Evolutionary conservation across 1,284 basidiomycete species (phyloP).

Genomic region (Rhodotorula sp.): DNA sequence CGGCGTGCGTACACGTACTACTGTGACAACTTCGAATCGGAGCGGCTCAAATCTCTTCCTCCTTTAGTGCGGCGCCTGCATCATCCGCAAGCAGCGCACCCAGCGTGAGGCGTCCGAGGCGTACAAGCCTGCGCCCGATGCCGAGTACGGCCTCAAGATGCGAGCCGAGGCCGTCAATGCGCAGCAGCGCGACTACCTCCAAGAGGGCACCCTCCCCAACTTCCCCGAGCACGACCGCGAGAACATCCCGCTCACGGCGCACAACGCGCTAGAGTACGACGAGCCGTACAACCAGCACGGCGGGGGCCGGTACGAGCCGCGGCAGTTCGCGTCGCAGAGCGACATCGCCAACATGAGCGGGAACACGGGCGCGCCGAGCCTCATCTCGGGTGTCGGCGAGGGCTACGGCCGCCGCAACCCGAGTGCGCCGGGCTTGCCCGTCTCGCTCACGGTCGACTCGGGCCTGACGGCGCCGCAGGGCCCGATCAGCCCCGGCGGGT

Average conservation of each 20-base stretch:
- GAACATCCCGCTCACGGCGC: neutral
- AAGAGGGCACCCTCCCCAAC: conserved; percentile 22
- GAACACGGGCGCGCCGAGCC: conserved; percentile 7
- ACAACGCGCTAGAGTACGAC: neutral
- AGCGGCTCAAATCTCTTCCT: neutral
- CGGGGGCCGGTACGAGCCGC: neutral
- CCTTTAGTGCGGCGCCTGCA: conserved; percentile 31
- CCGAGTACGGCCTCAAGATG: conserved; percentile 25
- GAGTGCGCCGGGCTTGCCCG: neutral
- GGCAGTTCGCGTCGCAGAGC: neutral
- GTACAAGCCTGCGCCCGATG: conserved; percentile 19
- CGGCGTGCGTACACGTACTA: conserved; percentile 25
- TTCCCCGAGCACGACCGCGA: conserved; percentile 14
- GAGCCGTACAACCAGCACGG: neutral
- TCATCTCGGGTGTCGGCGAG: conserved; percentile 35
- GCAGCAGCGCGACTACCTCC: conserved; percentile 3
- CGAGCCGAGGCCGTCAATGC: conserved; percentile 14
- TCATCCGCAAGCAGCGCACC: conserved; percentile 27
- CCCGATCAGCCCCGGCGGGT: too few species aligned
- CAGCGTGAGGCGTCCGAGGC: conserved; percentile 28
- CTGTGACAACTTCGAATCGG: too few species aligned
- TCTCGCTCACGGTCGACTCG: conserved; percentile 15
- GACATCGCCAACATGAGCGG: neutral
- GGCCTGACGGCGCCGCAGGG: too few species aligned
- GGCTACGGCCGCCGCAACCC: conserved; percentile 37